Conservation (phyloP, 805 yeast species). For the Cyberlindnera galapagoensis region DNA sequence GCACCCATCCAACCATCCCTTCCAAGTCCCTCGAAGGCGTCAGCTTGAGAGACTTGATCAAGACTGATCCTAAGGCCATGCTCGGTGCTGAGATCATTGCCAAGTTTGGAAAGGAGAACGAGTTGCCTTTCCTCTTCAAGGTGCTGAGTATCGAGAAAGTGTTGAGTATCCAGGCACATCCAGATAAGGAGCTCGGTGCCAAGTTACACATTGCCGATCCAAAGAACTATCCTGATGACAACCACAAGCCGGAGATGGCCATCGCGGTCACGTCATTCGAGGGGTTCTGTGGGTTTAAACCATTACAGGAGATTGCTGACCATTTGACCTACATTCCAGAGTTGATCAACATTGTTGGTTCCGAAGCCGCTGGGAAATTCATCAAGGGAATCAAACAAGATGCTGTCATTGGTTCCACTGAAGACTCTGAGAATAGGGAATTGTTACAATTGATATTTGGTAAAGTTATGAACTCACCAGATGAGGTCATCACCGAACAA, state of each 20-base stretch:
- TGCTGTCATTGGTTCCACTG: conserved; percentile 39
- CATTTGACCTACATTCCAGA: conserved; percentile 74
- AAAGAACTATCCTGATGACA: conserved; percentile 91
- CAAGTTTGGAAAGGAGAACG: conserved; percentile 63
- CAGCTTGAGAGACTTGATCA: conserved; percentile 61
- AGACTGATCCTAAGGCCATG: conserved; percentile 47
- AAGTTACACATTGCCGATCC: conserved; percentile 80
- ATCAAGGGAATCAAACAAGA: conserved; percentile 36
- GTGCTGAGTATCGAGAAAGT: conserved; percentile 91
- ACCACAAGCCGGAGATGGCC: conserved; percentile 99
- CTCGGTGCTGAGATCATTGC: conserved; percentile 53
- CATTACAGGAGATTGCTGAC: conserved; percentile 66
- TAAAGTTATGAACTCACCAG: conserved; percentile 78
- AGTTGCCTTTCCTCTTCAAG: conserved; percentile 88
- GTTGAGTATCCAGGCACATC: conserved; percentile 94
- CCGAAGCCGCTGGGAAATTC: conserved; percentile 48
- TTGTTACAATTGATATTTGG: conserved; percentile 72
- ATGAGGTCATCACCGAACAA: conserved; percentile 43
- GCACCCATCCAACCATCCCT: conserved; percentile 92
- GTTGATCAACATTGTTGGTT: conserved; percentile 63
- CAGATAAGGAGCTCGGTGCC: conserved; percentile 80
- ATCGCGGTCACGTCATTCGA: conserved; percentile 93
- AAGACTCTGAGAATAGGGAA: conserved; percentile 52
- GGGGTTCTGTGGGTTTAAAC: conserved; percentile 97
- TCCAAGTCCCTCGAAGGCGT: conserved; percentile 46